Evolutionary conservation across 1,284 basidiomycete species (phyloP), one percentile per base, ranked within the genome.

Genomic region (Trametes sp.): DNA sequence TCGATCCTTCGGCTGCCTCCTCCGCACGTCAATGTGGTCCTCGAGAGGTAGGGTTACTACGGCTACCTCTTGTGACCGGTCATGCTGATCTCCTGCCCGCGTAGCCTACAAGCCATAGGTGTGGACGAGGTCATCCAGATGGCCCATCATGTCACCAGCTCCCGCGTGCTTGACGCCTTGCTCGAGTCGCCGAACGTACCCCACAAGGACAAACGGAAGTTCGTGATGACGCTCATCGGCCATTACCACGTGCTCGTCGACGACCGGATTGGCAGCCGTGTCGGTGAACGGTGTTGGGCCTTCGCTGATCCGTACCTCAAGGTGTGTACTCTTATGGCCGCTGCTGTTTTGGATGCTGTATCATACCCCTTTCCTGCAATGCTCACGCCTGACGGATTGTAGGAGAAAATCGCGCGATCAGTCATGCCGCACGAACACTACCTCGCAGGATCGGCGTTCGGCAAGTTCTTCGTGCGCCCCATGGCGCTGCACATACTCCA

Each of bases 371-470:
- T n/a, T n/a, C n/a, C n/a, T n/a, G n/a, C n/a, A n/a, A n/a, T n/a
- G n/a, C n/a, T n/a, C n/a, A n/a, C n/a, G n/a, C n/a, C n/a, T n/a
- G n/a, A 2, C 42, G 9, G 8, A 21, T 5, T 57, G n/a, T 68
- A 95, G 92, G 95, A 97, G 78, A 96, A 96, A 77, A 94, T 98
- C 54, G 95, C 92, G 1, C 86, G 87, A 16, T 91, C 91, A 13
- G 78, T 97, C 11, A 78, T 94, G 28, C 78, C 84, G 0, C 84
- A 93, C 59, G 90, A 95, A 66, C 84, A 86, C 28, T 79, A 80
- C 21, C 84, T 98, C 23, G 85, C 87, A 1, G 87, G 82, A 7
- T 94, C 92, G 1, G 89, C 84, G 72, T 97, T 89, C 70, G 96
- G 95, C 41, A 94, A 93, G 73, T 97, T 88, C 80, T 94, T 98